Evolutionary conservation across 306 rosid genomes (phyloP).

Genomic region (Astragalus membranaceus): DNA sequence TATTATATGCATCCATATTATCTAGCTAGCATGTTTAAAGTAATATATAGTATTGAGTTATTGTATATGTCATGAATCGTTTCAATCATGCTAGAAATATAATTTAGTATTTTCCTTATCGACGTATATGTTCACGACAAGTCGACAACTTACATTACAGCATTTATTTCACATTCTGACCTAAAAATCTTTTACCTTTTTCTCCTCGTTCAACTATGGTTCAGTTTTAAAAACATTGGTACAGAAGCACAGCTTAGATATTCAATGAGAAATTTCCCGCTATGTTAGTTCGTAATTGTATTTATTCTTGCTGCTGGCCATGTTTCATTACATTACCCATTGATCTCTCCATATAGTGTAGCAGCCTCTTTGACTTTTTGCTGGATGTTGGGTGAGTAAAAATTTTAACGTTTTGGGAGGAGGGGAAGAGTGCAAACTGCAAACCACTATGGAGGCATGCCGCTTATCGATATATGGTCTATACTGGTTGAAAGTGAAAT

Average conservation of each 20-base stretch:
- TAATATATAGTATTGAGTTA: neutral
- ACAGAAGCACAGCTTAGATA: neutral
- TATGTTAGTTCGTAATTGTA: neutral
- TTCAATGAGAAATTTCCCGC: neutral
- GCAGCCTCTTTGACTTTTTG: neutral
- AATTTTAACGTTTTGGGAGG: neutral
- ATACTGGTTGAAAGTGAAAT: neutral
- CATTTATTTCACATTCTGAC: neutral
- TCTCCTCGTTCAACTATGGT: neutral
- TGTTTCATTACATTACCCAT: neutral
- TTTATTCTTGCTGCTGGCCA: neutral
- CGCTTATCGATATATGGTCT: neutral
- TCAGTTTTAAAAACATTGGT: neutral
- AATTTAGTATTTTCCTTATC: neutral
- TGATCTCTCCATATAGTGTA: neutral
- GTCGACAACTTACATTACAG: too few relatives aligned
- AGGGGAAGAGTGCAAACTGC: neutral
- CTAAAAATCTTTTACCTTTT: neutral
- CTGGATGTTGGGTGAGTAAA: neutral
- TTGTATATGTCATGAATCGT: neutral
- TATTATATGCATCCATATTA: neutral
- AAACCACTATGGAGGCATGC: neutral
- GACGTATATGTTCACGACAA: neutral
- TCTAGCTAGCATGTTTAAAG: neutral
- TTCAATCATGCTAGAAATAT: neutral